Base-by-base conservation (phyloP, 2,329 filamentous ascomycete species). In the Curvularia verruculosa region DNA sequence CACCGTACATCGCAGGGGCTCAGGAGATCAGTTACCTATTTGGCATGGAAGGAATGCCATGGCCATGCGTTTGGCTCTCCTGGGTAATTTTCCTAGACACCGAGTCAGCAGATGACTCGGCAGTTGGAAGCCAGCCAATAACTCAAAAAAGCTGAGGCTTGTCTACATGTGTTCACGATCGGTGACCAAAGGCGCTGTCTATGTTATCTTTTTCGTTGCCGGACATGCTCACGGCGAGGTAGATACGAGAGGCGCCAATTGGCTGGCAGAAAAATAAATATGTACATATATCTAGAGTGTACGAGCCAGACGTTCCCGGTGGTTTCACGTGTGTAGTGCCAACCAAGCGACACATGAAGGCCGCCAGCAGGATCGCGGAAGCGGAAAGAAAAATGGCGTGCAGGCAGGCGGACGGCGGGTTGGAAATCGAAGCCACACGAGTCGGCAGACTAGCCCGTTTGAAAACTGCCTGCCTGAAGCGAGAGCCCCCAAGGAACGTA, bases 301-400 rank as follows among this genome's bases (percentile, higher is more conserved):
- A 8, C 13, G 37, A 41, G 51, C 49, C 43, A 19, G 21, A 44
- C 19, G 54, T 48, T 49, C 29, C 44, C 43, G 19, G 44, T 44
- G 9, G 37, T 13, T 23, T 23, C 10, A 37, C 40, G 31, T 15
- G 31, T 15, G 24, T 18, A 18, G 44, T 55, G 40, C 49, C 36
- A 56, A 53, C 49, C 54, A 48, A 23, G 29, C 36, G 19, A 26
- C 15, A 8, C 21, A 34, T 29, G 15, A 23, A 41, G 15, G 39
- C 37, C 28, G 21, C 37, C 34, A 34, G 26, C 18, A 48, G 54
- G 43, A 28, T 52, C 49, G 49, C 49, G 54, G 54, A 56, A 52
- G 54, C 54, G 43, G 54, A 47, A 56, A 1, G 9, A 37, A 39
- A 49, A 15, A 37, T 46, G 12, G 37, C 15, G 24, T 39, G 23